Evolutionary conservation across 768 basidiomycete species (phyloP), one percentile per base, ranked within the genome.

Genomic region (Boletus sp.): DNA sequence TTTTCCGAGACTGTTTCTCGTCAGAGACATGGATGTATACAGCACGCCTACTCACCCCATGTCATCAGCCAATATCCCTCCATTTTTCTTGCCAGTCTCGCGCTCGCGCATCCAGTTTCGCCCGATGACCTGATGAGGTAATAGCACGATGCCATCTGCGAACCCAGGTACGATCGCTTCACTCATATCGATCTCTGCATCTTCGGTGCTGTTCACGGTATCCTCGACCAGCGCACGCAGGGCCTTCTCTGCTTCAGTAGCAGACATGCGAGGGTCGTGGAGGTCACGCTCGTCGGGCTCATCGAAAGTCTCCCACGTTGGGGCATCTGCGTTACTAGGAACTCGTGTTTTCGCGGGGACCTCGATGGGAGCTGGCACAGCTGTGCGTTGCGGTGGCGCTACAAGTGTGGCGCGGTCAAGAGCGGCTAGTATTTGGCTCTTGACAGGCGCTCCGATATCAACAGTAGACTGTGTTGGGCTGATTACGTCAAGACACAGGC

Each of bases 31-130:
- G 47, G 19, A 9, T 7, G 4, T 14, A 30, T 17, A 23, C 13
- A 51, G n/a, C 8, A 29, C 10, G 3, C 11, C 1, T 21, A 60
- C 77, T 46, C 62, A 87, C 88, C 88, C 90, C 87, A 91, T 91
- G 64, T 90, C 90, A 67, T 98, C 94, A 5, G 93, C 93, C 14
- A 97, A 74, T 60, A 98, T 93, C 0, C 96, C 96, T 1, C 96
- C 95, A 7, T 64, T 75, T 60, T 86, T 83, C 71, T 90, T 91
- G 32, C 83, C 85, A 8, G 78, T 70, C 71, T 98, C 96, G 19
- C 95, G 80, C 7, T 85, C 83, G 23, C 75, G 76, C 89, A 99
- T 94, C 95, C 95, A 99, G 25, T 72, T 71, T 0, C 93, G 79
- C 21, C 93, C 92, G 45, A 90, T 74, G 9, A 97, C 77, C 63